Conservation (phyloP, 805 yeast species). For the Torulaspora maleeae region DNA sequence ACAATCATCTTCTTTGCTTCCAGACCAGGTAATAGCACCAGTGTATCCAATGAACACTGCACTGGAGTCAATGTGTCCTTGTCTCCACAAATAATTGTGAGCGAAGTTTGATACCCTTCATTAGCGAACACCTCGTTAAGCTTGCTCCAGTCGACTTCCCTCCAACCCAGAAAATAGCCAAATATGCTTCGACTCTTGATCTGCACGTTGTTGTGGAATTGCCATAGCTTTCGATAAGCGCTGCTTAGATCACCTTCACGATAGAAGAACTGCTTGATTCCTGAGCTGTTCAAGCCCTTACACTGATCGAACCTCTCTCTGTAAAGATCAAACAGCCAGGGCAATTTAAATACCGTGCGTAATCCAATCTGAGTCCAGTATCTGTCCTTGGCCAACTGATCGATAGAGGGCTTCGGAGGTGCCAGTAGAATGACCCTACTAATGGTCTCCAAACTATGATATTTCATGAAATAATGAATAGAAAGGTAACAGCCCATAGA, state of each 20-base stretch:
- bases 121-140: conserved; percentile 2
- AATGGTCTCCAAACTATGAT: conserved; percentile 17
- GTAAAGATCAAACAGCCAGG: conserved; percentile 29
- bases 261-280: conserved; percentile 28
- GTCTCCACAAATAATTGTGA: conserved; percentile 25
- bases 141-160: conserved; percentile 24
- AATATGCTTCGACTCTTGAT: conserved; percentile 28
- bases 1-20: conserved; percentile 9
- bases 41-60: conserved; percentile 10
- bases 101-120: neutral
- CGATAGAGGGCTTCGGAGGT: conserved; percentile 41
- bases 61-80: conserved; percentile 26
- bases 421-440: conserved; percentile 41
- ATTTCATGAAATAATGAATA: conserved; percentile 40
- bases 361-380: conserved; percentile 16
- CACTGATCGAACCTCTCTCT: conserved; percentile 30
- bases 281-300: conserved; percentile 32
- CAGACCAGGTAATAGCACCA: conserved; percentile 8
- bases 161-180: conserved; percentile 34
- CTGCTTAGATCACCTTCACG: conserved; percentile 12
- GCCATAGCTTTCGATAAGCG: conserved; percentile 27
- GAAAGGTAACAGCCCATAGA: conserved; percentile 66
- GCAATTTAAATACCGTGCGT: conserved; percentile 15
- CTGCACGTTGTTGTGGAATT: conserved; percentile 29
- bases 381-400: conserved; percentile 16